Evolutionary conservation across 306 rosid genomes (phyloP).

Genomic region (Fragaria ananassa): DNA sequence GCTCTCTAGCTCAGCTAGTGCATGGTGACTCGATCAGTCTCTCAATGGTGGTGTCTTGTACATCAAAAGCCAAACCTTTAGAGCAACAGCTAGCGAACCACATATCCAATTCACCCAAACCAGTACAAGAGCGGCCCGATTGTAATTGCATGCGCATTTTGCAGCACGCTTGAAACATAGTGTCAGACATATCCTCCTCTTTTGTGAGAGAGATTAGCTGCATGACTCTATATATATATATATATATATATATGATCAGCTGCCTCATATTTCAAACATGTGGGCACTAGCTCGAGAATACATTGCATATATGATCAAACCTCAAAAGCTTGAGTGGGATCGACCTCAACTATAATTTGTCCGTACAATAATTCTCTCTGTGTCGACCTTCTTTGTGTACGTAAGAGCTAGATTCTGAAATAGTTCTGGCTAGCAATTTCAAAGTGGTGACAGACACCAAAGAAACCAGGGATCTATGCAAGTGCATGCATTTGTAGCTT

Average conservation of each 20-base stretch:
- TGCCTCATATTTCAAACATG: slow-evolving; percentile 1
- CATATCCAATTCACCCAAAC: neutral
- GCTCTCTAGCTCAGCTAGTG: neutral
- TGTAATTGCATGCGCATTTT: slow-evolving; percentile 10
- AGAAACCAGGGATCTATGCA: neutral
- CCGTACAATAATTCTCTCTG: neutral
- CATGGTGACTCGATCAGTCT: neutral
- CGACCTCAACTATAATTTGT: neutral
- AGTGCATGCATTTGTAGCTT: neutral
- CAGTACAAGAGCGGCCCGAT: neutral
- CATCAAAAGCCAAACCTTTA: neutral
- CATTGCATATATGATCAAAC: neutral
- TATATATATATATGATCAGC: neutral
- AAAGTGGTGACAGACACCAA: neutral
- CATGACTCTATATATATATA: neutral
- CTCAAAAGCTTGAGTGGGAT: neutral
- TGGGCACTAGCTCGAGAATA: neutral
- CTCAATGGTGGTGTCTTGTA: neutral
- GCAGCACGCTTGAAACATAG: slow-evolving; percentile 5
- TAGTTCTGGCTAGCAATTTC: neutral
- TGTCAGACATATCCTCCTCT: slow-evolving; percentile 4
- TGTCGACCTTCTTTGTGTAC: neutral
- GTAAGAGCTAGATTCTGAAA: neutral
- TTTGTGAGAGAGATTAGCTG: slow-evolving; percentile 4
- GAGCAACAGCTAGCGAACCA: neutral